A percentile compares a stretch with the other conserved stretches of the same genome.
phyloP scores from a whole-genome alignment of 768 basidiomycete genomes.

The Hortiboletus flavorubellus region DNA sequence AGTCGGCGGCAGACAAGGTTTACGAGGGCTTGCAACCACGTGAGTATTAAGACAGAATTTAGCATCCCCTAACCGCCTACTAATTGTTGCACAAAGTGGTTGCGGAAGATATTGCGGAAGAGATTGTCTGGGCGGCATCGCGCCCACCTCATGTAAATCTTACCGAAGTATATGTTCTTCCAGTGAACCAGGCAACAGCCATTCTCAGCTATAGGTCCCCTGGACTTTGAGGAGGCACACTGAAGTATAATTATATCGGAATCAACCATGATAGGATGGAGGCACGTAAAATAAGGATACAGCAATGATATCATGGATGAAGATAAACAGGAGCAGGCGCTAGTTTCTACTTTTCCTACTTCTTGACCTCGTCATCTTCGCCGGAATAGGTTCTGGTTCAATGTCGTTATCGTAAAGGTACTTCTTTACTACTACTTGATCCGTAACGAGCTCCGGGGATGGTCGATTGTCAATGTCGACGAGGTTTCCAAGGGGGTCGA shows the following conservation, averaged over 20 bases:
- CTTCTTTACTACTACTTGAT: slow-evolving; percentile 71
- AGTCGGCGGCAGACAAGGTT: slow-evolving; percentile 77
- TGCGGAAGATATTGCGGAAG: slow-evolving; percentile 89
- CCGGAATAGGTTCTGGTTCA: slow-evolving; percentile 29
- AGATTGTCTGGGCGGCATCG: slow-evolving; percentile 95
- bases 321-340: slow-evolving; percentile 12
- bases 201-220: slow-evolving; percentile 55
- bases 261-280: background rate
- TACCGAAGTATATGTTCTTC: slow-evolving; percentile 74
- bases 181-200: slow-evolving; percentile 75
- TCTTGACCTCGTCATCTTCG: slow-evolving; percentile 57
- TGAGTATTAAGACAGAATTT: slow-evolving; percentile 37
- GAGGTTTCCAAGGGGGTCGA: slow-evolving; percentile 75
- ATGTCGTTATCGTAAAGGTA: slow-evolving; percentile 78
- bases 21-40: slow-evolving; percentile 87
- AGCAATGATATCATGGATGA: slow-evolving; percentile 26
- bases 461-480: slow-evolving; percentile 51
- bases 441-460: slow-evolving; percentile 52
- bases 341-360: slow-evolving; percentile 47
- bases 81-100: slow-evolving; percentile 48
- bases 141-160: slow-evolving; percentile 92
- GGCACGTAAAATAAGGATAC: slow-evolving; percentile 30
- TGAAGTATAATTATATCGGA: background rate
- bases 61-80: background rate
- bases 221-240: slow-evolving; percentile 1